Percentiles rank a stretch among this genome's conserved stretches.
Evolutionary conservation across 805 yeast species (phyloP).

Genomic region (Saccharomycopsis microspora): DNA sequence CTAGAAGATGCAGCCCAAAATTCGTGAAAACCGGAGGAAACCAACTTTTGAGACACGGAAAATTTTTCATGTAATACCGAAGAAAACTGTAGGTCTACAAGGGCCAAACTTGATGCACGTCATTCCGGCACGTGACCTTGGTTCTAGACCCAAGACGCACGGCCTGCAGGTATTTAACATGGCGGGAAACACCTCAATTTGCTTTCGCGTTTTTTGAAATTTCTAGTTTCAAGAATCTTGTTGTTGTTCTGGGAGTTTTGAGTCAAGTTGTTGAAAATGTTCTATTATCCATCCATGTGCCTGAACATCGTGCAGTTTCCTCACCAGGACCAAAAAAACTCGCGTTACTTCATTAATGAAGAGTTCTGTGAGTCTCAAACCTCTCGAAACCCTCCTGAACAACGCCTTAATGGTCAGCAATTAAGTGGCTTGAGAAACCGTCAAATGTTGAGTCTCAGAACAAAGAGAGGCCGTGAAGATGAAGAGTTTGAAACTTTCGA

Average conservation of each 20-base stretch:
- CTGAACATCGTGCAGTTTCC: constrained; percentile 8
- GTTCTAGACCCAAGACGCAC: no score
- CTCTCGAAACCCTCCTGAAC: neutral
- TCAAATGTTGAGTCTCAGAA: constrained; percentile 9
- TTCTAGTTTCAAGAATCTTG: neutral
- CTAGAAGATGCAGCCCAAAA: no score
- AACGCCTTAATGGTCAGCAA: constrained; percentile 6
- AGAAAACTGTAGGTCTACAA: no score
- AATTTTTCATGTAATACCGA: no score
- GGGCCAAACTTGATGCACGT: no score
- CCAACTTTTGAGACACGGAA: no score
- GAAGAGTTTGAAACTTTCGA: neutral
- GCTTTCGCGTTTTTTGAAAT: neutral
- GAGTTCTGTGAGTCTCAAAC: neutral
- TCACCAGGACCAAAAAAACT: neutral
- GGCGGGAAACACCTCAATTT: no score
- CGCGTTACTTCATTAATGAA: constrained; percentile 3
- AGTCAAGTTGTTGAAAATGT: constrained; percentile 6
- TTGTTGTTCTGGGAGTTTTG: no score
- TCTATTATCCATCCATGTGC: constrained; percentile 15
- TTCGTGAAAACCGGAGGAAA: no score
- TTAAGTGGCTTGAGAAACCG: constrained; percentile 6
- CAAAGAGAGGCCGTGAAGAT: constrained; percentile 1
- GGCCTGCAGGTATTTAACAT: no score
- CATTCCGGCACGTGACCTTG: no score